Percentiles rank a stretch among this genome's conserved stretches.
phyloP scores from a whole-genome alignment of 352 stramenopile genomes.

The Globisporangium carolinianum region DNA sequence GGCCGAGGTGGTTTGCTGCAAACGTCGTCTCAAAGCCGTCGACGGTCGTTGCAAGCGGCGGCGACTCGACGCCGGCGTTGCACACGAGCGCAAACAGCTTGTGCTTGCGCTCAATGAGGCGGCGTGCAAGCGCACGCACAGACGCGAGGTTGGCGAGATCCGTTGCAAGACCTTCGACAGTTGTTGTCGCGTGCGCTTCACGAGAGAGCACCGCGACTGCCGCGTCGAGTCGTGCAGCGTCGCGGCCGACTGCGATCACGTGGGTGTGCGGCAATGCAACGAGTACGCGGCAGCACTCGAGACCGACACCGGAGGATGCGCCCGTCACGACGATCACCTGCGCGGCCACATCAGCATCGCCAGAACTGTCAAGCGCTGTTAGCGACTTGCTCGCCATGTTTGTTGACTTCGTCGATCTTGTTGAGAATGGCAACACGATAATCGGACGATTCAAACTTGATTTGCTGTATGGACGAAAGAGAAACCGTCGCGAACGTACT shows the following conservation, averaged over 20 bases:
- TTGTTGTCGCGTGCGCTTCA: constrained; percentile 3
- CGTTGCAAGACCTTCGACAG: constrained; percentile 11
- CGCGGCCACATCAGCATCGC: no score
- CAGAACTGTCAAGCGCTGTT: no score
- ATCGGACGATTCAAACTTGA: no score
- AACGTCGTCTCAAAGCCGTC: constrained; percentile 36
- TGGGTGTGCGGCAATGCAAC: constrained; percentile 9
- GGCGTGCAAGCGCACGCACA: constrained; percentile 18
- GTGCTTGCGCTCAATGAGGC: constrained; percentile 14
- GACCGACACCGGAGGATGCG: constrained; percentile 24
- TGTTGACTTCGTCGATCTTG: no score
- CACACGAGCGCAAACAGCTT: constrained; percentile 30
- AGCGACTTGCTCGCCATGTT: neutral
- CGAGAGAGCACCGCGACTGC: constrained; percentile 14
- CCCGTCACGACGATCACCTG: constrained; percentile 27
- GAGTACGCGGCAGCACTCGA: constrained; percentile 24
- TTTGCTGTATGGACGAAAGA: no score
- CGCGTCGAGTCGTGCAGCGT: constrained; percentile 15
- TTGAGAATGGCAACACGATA: no score
- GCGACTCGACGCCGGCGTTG: constrained; percentile 30
- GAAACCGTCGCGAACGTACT: no score
- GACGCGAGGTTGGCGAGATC: constrained; percentile 22
- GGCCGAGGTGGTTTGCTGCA: constrained; percentile 30
- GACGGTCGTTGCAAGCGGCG: constrained; percentile 9
- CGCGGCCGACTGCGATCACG: constrained; percentile 23